Evolutionary conservation across 768 basidiomycete species (phyloP), one percentile per base, ranked within the genome.

Genomic region (Tylopilus sp.): DNA sequence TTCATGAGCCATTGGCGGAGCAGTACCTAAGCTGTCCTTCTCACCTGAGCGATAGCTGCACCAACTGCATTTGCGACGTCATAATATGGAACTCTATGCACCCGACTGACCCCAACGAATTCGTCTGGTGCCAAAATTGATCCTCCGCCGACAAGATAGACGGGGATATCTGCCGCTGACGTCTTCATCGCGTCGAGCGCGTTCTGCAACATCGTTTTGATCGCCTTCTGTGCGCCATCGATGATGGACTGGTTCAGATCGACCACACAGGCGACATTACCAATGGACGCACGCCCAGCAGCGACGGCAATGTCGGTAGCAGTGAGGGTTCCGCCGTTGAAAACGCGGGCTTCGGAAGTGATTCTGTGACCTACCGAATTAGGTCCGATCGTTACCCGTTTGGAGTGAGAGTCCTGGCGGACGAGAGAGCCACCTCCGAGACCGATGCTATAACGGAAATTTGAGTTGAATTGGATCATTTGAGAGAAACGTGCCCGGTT

Each of bases 161-260:
- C 73, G 23, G 81, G 77, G 40, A 78, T 72, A 58, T 80, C 78
- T 22, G 76, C 75, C 2, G 76, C 75, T 28, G 75, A 77, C 4
- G 83, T 86, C 71, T 86, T 86, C 83, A 86, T 84, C 22, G 66
- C 66, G 58, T 85, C 84, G 10, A 85, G 65, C 3, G 74, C 74
- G 13, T 69, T 69, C 68, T 86, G 75, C 13, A 75, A 48, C 56
- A 72, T 66, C 35, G 51, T 58, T 59, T 73, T 76, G 59, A 82
- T 76, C 26, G 63, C 67, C 28, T 63, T 69, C 41, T 69, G 66
- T 8, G 76, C 76, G 5, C 64, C 67, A 26, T 69, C 56, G 25
- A 75, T 51, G n/a, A 61, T 21, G 42, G 69, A 59, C 11, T 47
- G 45, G 30, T 61, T 56, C n/a, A 70, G 39, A 50, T 55, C 59